Percentiles rank a stretch among this genome's conserved stretches.
phyloP scores from a whole-genome alignment of 2,329 filamentous ascomycete genomes.

The Claviceps monticola region DNA sequence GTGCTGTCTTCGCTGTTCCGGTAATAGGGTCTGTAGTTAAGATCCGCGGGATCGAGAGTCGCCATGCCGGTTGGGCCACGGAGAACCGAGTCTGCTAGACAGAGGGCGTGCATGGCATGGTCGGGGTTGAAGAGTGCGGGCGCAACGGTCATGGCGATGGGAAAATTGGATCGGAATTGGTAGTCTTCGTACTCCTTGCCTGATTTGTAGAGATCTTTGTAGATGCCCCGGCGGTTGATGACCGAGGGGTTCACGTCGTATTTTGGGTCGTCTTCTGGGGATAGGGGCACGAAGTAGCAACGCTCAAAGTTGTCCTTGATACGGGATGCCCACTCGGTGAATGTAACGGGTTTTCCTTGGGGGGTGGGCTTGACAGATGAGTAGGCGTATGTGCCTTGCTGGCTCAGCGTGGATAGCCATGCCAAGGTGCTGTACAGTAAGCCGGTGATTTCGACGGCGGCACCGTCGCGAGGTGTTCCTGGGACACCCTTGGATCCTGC shows the following conservation, averaged over 20 bases:
- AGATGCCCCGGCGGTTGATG: constrained; percentile 86
- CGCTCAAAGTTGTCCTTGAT: constrained; percentile 82
- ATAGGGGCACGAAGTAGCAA: constrained; percentile 73
- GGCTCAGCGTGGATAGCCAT: constrained; percentile 60
- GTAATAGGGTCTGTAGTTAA: constrained; percentile 92
- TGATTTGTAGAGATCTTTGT: constrained; percentile 91
- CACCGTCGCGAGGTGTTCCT: constrained; percentile 91
- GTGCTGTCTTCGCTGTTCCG: constrained; percentile 86
- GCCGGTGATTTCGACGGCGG: constrained; percentile 88
- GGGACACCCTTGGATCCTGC: constrained; percentile 88
- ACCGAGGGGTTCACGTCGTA: constrained; percentile 71
- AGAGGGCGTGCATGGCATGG: constrained; percentile 68
- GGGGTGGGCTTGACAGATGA: constrained; percentile 51
- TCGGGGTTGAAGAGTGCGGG: constrained; percentile 70
- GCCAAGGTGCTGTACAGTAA: constrained; percentile 77
- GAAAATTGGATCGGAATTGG: constrained; percentile 85
- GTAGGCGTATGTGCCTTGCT: constrained; percentile 58
- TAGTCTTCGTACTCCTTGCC: constrained; percentile 97
- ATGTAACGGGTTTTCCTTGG: constrained; percentile 49
- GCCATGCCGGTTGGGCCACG: constrained; percentile 89
- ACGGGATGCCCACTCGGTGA: constrained; percentile 63
- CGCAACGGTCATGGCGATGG: constrained; percentile 89
- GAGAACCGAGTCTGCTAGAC: constrained; percentile 64
- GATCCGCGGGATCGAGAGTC: constrained; percentile 79
- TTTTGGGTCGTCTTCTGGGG: constrained; percentile 52